Conservation (phyloP, 2,329 filamentous ascomycete species). For the Purpureocillium lavendulum region DNA sequence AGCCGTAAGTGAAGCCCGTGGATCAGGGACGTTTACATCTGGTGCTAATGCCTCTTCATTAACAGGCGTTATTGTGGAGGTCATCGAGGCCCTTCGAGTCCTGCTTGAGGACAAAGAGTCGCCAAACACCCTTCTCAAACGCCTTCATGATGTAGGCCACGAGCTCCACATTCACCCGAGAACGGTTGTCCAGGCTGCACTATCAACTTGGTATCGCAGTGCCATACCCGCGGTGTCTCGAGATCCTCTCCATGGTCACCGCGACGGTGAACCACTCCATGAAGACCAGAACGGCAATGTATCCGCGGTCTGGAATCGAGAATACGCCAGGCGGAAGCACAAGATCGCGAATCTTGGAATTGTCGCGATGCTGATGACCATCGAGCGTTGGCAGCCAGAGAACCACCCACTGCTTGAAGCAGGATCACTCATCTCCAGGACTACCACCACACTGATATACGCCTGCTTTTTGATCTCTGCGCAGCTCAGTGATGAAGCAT, state of each 20-base stretch:
- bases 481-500: constrained; percentile 4
- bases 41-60: too few species aligned
- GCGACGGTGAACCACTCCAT: too few species aligned
- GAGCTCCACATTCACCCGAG: too few species aligned
- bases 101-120: constrained; percentile 1
- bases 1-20: too few species aligned
- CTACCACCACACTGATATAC: constrained; percentile 11
- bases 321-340: constrained; percentile 5
- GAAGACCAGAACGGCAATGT: too few species aligned
- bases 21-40: too few species aligned
- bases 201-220: constrained; percentile 10
- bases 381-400: constrained; percentile 9
- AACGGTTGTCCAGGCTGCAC: constrained; percentile 8
- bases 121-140: constrained; percentile 8
- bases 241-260: constrained; percentile 6
- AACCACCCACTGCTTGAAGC: constrained; percentile 8
- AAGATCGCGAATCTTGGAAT: constrained; percentile 13
- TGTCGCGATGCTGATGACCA: constrained; percentile 13
- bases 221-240: constrained; percentile 5
- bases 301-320: constrained; percentile 8
- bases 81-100: constrained; percentile 2
- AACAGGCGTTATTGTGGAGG: constrained; percentile 7
- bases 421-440: constrained; percentile 9
- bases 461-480: constrained; percentile 10
- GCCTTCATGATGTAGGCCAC: constrained; percentile 6